Conservation (phyloP, 495 filamentous ascomycete genomes). For the Talaromyces proteolyticus region DNA sequence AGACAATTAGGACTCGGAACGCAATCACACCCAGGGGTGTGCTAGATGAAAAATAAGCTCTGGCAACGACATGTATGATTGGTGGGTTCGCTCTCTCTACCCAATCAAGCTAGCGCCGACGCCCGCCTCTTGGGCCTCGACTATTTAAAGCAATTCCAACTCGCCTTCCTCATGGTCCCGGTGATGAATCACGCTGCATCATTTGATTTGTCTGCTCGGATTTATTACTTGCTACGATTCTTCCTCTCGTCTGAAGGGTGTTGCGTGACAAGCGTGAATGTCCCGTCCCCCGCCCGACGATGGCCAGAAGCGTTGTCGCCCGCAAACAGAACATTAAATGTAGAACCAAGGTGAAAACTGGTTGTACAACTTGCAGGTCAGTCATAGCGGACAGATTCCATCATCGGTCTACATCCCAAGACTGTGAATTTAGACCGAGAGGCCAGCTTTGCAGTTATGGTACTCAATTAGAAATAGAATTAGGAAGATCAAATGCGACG, state of each 20-base stretch:
- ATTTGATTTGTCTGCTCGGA: slow-evolving; percentile 26
- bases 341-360: slow-evolving; percentile 26
- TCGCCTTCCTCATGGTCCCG: slow-evolving; percentile 13
- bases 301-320: slow-evolving; percentile 18
- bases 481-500: slow-evolving; percentile 51
- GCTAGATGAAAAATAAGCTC: slow-evolving; percentile 1
- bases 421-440: neutral
- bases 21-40: slow-evolving; percentile 1
- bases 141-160: slow-evolving; percentile 15
- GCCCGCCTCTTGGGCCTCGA: neutral
- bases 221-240: slow-evolving; percentile 15
- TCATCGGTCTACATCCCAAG: neutral
- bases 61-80: slow-evolving; percentile 14
- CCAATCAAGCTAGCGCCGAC: slow-evolving; percentile 21
- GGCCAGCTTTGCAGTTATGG: neutral
- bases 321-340: slow-evolving; percentile 20
- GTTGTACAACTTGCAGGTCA: slow-evolving; percentile 32
- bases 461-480: slow-evolving; percentile 13
- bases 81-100: slow-evolving; percentile 26
- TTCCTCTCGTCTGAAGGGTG: neutral
- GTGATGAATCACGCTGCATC: slow-evolving; percentile 16
- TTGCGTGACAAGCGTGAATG: slow-evolving; percentile 13
- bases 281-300: slow-evolving; percentile 9
- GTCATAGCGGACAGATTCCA: slow-evolving; percentile 15
- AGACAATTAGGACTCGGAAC: no score